phyloP scores from a whole-genome alignment of 2,329 filamentous ascomycete genomes.

The Apiospora koreana region DNA sequence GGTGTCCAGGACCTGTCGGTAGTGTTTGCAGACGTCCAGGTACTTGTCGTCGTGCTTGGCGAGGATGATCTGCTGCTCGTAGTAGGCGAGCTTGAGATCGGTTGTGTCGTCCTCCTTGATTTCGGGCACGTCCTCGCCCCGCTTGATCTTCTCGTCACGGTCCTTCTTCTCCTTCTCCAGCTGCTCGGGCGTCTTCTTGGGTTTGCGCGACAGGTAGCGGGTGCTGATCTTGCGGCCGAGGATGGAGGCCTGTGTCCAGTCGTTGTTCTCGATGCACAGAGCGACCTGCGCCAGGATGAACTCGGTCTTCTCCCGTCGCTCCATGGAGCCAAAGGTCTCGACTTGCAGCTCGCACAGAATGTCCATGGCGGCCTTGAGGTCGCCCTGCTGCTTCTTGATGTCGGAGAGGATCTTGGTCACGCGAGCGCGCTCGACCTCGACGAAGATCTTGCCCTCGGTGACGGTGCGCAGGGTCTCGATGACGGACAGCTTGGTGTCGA shows the following conservation, averaged over 20 bases:
- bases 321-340: conserved; percentile 98
- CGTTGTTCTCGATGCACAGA: conserved; percentile 90
- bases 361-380: conserved; percentile 85
- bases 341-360: conserved; percentile 97
- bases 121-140: conserved; percentile 76
- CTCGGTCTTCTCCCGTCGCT: conserved; percentile 94
- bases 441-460: conserved; percentile 99
- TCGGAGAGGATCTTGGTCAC: conserved; percentile 93
- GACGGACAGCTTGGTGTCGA: conserved; percentile 86
- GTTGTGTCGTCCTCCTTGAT: conserved; percentile 88
- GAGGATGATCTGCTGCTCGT: conserved; percentile 94
- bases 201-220: conserved; percentile 84
- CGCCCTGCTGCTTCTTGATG: conserved; percentile 96
- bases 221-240: conserved; percentile 97
- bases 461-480: conserved; percentile 96
- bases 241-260: conserved; percentile 95
- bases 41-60: conserved; percentile 98
- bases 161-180: conserved; percentile 89
- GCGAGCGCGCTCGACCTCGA: conserved; percentile 95
- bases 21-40: conserved; percentile 96
- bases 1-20: conserved; percentile 93
- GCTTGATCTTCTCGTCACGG: conserved; percentile 80
- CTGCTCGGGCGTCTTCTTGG: conserved; percentile 87
- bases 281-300: conserved; percentile 96
- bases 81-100: conserved; percentile 92